phyloP scores from a whole-genome alignment of 345 rosid genomes.

The Populus davidiana region DNA sequence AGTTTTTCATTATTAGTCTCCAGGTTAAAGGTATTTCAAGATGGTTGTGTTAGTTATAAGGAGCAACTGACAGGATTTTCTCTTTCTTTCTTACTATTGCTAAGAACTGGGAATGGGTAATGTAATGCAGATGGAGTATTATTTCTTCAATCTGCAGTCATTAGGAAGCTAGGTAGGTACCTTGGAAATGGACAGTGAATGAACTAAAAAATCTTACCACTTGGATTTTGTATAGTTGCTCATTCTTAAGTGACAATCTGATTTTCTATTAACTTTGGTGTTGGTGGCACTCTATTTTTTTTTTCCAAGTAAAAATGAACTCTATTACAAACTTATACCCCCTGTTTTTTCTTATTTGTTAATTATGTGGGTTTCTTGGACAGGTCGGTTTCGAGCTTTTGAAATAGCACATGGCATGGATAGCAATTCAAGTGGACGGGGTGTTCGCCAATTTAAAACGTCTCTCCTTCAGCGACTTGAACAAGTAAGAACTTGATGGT shows the following conservation, averaged over 20 bases:
- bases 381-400: conserved; percentile 90
- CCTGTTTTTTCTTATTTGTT: too few relatives aligned
- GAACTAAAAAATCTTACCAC: background rate
- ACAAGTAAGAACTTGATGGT: conserved; percentile 37
- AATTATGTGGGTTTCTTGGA: conserved; percentile 11
- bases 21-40: too few relatives aligned
- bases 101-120: too few relatives aligned
- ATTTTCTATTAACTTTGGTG: background rate
- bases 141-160: background rate
- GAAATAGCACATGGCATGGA: conserved; percentile 76
- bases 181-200: background rate
- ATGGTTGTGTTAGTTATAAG: too few relatives aligned
- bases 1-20: too few relatives aligned
- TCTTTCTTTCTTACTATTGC: too few relatives aligned
- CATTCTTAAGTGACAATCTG: background rate
- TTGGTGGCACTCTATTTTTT: too few relatives aligned
- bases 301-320: too few relatives aligned
- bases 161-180: background rate
- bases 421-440: conserved; percentile 64
- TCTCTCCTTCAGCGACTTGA: conserved; percentile 86
- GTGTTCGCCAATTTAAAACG: conserved; percentile 89
- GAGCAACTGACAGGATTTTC: too few relatives aligned
- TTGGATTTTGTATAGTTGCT: background rate
- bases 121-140: too few relatives aligned
- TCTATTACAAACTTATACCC: too few relatives aligned